Percentiles rank a stretch among this genome's conserved stretches.
Evolutionary conservation across 495 filamentous ascomycete genomes (phyloP).

Genomic region (Neurospora africana): DNA sequence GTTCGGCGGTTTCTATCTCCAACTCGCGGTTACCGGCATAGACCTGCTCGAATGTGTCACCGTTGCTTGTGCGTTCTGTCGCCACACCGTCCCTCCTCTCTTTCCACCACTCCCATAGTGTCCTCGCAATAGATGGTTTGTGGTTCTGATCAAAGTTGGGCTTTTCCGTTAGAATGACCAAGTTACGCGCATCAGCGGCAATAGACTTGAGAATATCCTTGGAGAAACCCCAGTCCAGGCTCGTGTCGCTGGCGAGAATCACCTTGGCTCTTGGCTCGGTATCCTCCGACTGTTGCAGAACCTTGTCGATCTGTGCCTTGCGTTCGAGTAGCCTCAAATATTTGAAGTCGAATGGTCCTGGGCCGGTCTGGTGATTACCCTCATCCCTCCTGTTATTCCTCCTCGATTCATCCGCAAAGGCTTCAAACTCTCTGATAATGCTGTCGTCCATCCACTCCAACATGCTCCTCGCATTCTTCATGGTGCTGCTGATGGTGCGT

Average conservation of each 20-base stretch:
- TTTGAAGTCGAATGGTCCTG: constrained; percentile 82
- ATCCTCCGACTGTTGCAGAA: constrained; percentile 32
- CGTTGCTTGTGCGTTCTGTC: constrained; percentile 43
- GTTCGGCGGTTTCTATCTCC: constrained; percentile 45
- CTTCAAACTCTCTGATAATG: constrained; percentile 85
- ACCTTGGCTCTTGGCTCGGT: constrained; percentile 48
- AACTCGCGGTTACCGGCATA: constrained; percentile 54
- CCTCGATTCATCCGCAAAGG: constrained; percentile 44
- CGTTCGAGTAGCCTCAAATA: constrained; percentile 72
- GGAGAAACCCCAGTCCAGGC: constrained; percentile 91
- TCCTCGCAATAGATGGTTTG: constrained; percentile 40
- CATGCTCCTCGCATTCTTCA: constrained; percentile 87
- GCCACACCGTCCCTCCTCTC: constrained; percentile 54
- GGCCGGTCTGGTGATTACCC: constrained; percentile 30
- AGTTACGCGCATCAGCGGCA: constrained; percentile 62
- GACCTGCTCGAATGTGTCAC: constrained; percentile 53
- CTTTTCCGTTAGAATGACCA: constrained; percentile 76
- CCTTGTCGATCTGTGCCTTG: constrained; percentile 58
- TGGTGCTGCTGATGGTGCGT: constrained; percentile 66
- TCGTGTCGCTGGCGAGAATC: constrained; percentile 82
- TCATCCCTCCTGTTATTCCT: constrained; percentile 35
- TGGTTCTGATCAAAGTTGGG: constrained; percentile 26
- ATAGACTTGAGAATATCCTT: constrained; percentile 69
- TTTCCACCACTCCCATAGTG: constrained; percentile 65
- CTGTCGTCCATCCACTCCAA: constrained; percentile 98